Evolutionary conservation across 805 yeast species (phyloP).

Genomic region (Saccharomycopsis javanensis): DNA sequence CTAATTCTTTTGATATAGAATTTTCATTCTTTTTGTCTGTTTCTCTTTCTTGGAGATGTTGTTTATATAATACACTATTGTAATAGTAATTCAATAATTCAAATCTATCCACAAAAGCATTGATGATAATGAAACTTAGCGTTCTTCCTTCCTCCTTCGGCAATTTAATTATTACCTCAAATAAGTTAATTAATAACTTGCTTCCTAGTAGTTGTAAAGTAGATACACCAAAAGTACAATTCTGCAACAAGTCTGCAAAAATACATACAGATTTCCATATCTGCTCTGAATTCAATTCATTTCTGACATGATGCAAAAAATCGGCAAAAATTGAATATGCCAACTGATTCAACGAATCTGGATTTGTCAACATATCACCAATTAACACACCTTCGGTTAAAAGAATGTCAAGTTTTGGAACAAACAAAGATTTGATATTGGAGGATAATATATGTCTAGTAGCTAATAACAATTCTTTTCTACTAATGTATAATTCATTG

Average conservation of each 20-base stretch:
- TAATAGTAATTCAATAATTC: slow-evolving; percentile 44
- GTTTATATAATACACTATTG: not conserved
- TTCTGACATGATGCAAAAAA: slow-evolving; percentile 83
- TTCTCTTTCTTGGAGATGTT: not conserved
- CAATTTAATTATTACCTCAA: slow-evolving; percentile 76
- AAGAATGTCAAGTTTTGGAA: slow-evolving; percentile 75
- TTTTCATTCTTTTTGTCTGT: not conserved
- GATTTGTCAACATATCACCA: slow-evolving; percentile 87
- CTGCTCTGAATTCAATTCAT: slow-evolving; percentile 70
- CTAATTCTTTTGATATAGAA: not conserved
- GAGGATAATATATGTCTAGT: slow-evolving; percentile 89
- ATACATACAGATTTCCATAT: slow-evolving; percentile 80
- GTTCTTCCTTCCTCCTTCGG: slow-evolving; percentile 77
- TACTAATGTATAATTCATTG: slow-evolving; percentile 78
- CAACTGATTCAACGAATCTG: slow-evolving; percentile 81
- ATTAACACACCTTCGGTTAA: slow-evolving; percentile 81
- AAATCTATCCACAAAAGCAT: slow-evolving; percentile 79
- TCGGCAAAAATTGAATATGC: slow-evolving; percentile 96
- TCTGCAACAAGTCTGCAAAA: slow-evolving; percentile 73
- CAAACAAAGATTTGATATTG: slow-evolving; percentile 68
- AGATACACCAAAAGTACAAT: slow-evolving; percentile 60
- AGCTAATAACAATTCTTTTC: slow-evolving; percentile 89
- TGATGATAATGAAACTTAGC: slow-evolving; percentile 74
- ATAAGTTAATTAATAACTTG: slow-evolving; percentile 73
- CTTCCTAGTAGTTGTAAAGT: slow-evolving; percentile 97